Conservation (phyloP, 495 filamentous ascomycete species). For the Penicillium desertorum region DNA sequence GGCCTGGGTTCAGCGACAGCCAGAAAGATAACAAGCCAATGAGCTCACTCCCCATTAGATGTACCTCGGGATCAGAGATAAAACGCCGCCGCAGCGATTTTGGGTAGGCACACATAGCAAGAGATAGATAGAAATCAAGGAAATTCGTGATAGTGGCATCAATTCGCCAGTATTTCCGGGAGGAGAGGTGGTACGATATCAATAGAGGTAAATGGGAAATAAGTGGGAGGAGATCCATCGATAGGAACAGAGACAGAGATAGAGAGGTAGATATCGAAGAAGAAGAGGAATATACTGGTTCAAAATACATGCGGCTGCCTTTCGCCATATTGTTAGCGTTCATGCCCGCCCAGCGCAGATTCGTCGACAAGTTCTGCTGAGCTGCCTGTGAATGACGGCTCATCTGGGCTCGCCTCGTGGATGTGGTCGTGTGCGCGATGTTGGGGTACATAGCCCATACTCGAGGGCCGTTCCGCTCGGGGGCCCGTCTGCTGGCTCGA, state of each 20-base stretch:
- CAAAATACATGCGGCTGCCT: slow-evolving; percentile 2
- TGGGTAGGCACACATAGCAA: slow-evolving; percentile 10
- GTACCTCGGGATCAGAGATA: slow-evolving; percentile 7
- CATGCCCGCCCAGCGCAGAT: slow-evolving; percentile 16
- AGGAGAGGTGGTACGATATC: slow-evolving; percentile 8
- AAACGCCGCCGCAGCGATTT: slow-evolving; percentile 27
- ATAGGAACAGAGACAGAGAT: neutral
- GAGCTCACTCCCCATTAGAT: slow-evolving; percentile 4
- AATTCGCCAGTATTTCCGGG: slow-evolving; percentile 22
- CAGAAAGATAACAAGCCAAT: neutral
- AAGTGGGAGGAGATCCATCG: neutral
- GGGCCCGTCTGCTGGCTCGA: slow-evolving; percentile 43
- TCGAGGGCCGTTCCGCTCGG: slow-evolving; percentile 60
- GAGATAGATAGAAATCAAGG: slow-evolving; percentile 22
- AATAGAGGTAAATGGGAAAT: neutral
- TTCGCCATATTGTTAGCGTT: slow-evolving; percentile 4
- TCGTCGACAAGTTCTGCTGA: slow-evolving; percentile 50
- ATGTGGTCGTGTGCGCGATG: slow-evolving; percentile 60
- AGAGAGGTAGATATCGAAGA: neutral
- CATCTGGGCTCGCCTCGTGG: slow-evolving; percentile 56
- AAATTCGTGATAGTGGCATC: slow-evolving; percentile 42
- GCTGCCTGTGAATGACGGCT: slow-evolving; percentile 50
- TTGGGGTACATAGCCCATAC: slow-evolving; percentile 72
- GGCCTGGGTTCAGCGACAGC: neutral
- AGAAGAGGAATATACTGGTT: slow-evolving; percentile 1